A percentile compares a stretch with the other conserved stretches of the same genome.
These are phyloP conservation scores for Fusarium sp. DNA, from an alignment of 2,329 filamentous ascomycete species.

Conservation along the genomic window DNA sequence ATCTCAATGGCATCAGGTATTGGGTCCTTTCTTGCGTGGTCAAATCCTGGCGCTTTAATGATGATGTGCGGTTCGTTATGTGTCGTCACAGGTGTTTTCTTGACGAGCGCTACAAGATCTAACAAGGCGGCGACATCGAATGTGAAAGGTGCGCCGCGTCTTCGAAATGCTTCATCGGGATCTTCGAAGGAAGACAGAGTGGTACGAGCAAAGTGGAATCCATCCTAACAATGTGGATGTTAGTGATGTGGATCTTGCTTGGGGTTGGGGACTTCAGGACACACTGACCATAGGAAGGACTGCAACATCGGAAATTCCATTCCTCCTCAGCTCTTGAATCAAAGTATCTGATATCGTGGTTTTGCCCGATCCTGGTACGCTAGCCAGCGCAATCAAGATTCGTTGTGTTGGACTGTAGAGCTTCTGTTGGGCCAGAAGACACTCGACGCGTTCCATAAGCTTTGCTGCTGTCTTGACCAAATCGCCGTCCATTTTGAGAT, in stretches of 20 bases:
- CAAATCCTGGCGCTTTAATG: background rate
- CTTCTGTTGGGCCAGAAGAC: background rate
- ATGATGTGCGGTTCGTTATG: background rate
- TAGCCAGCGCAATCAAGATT: background rate
- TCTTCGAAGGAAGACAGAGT: background rate
- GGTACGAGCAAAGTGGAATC: background rate
- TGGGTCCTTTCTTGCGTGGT: background rate
- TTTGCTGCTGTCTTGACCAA: no score
- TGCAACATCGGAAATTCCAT: background rate
- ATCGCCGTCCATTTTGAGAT: background rate
- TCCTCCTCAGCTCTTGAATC: background rate
- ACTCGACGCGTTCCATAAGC: background rate
- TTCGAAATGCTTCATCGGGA: background rate
- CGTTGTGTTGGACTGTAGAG: background rate
- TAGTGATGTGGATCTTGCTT: background rate
- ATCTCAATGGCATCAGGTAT: background rate
- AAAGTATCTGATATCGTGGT: background rate
- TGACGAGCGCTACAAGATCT: background rate
- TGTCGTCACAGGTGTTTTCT: background rate
- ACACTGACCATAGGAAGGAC: background rate
- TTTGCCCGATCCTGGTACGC: background rate
- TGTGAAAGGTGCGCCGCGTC: background rate
- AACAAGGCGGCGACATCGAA: background rate
- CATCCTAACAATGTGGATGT: background rate
- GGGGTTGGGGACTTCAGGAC: fast-evolving